Percentiles rank a stretch among this genome's conserved stretches.
phyloP scores from a whole-genome alignment of 805 yeast genomes.

The Suhomyces sp. region DNA sequence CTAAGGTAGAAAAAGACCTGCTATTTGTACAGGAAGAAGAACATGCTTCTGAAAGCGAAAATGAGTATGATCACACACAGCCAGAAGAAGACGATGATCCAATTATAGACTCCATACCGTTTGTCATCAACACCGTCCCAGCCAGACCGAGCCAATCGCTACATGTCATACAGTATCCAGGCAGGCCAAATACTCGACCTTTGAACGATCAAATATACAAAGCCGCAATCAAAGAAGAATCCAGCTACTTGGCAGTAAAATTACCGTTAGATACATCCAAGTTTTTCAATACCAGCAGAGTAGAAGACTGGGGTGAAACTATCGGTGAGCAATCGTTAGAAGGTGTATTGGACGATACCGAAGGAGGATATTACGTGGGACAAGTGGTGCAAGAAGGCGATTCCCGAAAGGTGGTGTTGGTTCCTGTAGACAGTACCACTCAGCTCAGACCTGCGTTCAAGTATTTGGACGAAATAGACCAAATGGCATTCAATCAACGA shows the following conservation, averaged over 20 bases:
- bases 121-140: constrained; percentile 27
- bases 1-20: constrained; percentile 3
- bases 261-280: constrained; percentile 67
- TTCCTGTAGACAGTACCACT: constrained; percentile 62
- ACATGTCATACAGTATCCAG: constrained; percentile 41
- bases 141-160: constrained; percentile 23
- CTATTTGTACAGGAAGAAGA: constrained; percentile 26
- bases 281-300: constrained; percentile 64
- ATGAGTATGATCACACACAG: constrained; percentile 9
- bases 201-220: constrained; percentile 33
- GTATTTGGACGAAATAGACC: constrained; percentile 65
- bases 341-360: constrained; percentile 62
- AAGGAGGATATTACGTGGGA: constrained; percentile 45
- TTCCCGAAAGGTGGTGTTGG: constrained; percentile 51
- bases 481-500: constrained; percentile 39
- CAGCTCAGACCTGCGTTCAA: constrained; percentile 82
- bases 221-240: constrained; percentile 57
- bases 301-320: constrained; percentile 60
- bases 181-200: constrained; percentile 46
- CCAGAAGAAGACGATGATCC: constrained; percentile 32
- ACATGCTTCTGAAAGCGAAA: constrained; percentile 11
- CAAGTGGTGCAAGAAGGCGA: constrained; percentile 21
- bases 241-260: constrained; percentile 69
- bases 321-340: constrained; percentile 59
- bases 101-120: constrained; percentile 37